Evolutionary conservation across 768 basidiomycete species (phyloP), one percentile per base, ranked within the genome.

Genomic region (Tremella mesenterica): DNA sequence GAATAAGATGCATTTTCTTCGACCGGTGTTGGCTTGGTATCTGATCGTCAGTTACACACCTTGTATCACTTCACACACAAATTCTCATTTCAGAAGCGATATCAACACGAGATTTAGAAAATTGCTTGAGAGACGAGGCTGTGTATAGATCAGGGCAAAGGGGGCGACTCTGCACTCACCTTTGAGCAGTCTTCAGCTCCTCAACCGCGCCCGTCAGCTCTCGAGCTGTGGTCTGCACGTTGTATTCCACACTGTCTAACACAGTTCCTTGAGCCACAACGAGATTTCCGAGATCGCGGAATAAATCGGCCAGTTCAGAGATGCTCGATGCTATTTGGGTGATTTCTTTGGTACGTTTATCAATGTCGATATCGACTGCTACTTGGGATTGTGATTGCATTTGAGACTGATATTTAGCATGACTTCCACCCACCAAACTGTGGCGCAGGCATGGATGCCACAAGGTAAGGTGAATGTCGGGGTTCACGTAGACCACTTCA

Each of bases 231-330:
- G 87, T 85, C 73, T 96, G 90, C 48, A 99, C 86, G 71, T 99
- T 99, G 75, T 89, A 99, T 74, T 99, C 95, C 52, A 97, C 81
- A 31, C 88, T 90, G 74, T 97, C 95, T 51, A 97, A 79, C 28
- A 99, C 80, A 26, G 93, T 96, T 26, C 95, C 95, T 68, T 99
- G 95, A 75, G 97, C 95, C 58, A 97, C 96, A 54, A 99, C 89
- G 51, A 99, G 81, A 30, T 80, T 80, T 13, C 86, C 86, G 43
- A 99, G 78, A 70, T 99, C 95, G 65, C 93, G 90, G 80, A 99
- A 99, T 47, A 99, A 80, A 65, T 93, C 93, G 1, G 92, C 92
- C 26, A 99, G 79, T 39, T 83, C 81, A 36, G 86, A 81, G 62
- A 99, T 99, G 20, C 86, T 90, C 61, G 85, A 84, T 2, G 93